Base-by-base conservation (phyloP, 1,139 yeast species). In the Pichia sp. region DNA sequence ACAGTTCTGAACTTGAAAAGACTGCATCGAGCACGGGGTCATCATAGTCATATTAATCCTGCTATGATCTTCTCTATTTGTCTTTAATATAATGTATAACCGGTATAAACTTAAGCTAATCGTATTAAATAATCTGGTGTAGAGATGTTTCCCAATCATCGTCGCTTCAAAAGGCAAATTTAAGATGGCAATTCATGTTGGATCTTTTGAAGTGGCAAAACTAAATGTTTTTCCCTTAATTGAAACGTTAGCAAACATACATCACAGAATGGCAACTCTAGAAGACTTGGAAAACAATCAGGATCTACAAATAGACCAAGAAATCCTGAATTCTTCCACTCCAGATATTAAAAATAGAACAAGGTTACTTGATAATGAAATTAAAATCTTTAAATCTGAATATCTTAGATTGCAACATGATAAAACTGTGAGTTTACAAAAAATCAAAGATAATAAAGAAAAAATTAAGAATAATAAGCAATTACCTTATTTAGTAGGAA, bases 401-500 rank as follows among this genome's bases (percentile, higher is more conserved):
- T 77, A 83, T 62, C 96, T 91, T 70, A 79, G 99, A 66, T 75
- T 95, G 58, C 80, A 87, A 50, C 98, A 93, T 70, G 99, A 95
- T 66, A 89, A 88, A 72, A 81, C 88, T 53, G 88, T 90, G 51
- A 93, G 91, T 97, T 73, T 83, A 56, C 98, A 90, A 62, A 84
- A 95, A 69, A 90, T 95, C 70, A 90, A 91, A 68, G 99, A 93
- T 66, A 95, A 95, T 72, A 91, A 86, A 69, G 98, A 91, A 64
- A 95, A 95, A 73, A 93, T 95, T 70, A 90, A 89, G 67, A 91
- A 93, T 68, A 95, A 95, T 70, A 88, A 86, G 71, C 98, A 90
- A 70, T 77, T 95, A 66, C 99, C 99, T 14, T 95, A 93, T 65
- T 75, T 95, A 57, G 99, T 95, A 47, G 98, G 98, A n/a, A 95